These are phyloP conservation scores for Nannochloropsis gaditana DNA, from an alignment of 108 stramenopile species.

Conservation along the genomic window DNA sequence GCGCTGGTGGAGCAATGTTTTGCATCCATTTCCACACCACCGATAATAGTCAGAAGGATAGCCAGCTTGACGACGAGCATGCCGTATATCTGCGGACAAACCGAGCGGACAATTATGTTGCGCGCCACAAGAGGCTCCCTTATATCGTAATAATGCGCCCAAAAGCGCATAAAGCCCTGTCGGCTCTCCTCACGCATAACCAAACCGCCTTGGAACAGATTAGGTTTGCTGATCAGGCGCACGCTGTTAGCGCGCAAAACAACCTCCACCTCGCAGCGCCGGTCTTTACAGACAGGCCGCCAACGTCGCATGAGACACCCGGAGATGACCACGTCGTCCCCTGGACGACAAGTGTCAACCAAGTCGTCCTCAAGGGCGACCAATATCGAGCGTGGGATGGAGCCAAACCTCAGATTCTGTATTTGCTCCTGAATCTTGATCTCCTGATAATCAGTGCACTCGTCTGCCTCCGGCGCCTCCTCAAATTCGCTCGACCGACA, in stretches of 20 bases:
- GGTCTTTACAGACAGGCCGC: slow-evolving; percentile 55
- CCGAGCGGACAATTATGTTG: slow-evolving; percentile 75
- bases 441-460: slow-evolving; percentile 90
- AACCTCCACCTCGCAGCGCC: slow-evolving; percentile 77
- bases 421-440: slow-evolving; percentile 90
- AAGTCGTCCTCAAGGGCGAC: slow-evolving; percentile 85
- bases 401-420: slow-evolving; percentile 65
- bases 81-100: slow-evolving; percentile 94
- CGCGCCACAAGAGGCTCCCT: slow-evolving; percentile 74
- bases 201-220: neutral
- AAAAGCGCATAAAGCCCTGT: slow-evolving; percentile 74
- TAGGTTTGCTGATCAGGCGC: neutral
- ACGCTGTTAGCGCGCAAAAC: slow-evolving; percentile 80
- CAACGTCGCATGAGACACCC: slow-evolving; percentile 69
- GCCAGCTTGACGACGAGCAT: slow-evolving; percentile 87
- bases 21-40: slow-evolving; percentile 58
- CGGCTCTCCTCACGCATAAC: slow-evolving; percentile 61
- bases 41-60: slow-evolving; percentile 80
- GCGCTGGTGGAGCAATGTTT: neutral
- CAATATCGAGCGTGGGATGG: slow-evolving; percentile 74
- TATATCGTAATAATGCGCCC: slow-evolving; percentile 45
- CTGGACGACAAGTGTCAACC: slow-evolving; percentile 85
- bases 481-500: slow-evolving; percentile 12
- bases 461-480: slow-evolving; percentile 42
- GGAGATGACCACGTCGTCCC: slow-evolving; percentile 78